These are phyloP conservation scores for Paramecium bursaria DNA, from an alignment of 73 alveolate species.

Conservation along the genomic window DNA sequence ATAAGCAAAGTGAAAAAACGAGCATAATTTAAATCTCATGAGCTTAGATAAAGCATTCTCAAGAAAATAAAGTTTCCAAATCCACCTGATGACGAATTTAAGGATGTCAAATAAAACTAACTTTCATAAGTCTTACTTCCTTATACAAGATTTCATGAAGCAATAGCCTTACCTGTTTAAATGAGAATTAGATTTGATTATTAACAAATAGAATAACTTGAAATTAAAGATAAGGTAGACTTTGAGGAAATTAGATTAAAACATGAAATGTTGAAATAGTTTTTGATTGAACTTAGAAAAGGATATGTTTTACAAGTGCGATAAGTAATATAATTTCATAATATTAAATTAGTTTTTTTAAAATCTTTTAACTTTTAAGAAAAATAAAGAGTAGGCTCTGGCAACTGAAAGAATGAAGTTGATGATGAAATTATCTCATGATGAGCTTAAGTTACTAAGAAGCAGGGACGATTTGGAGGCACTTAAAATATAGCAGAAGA, in stretches of 20 bases:
- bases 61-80: not conserved
- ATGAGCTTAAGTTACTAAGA: conserved; percentile 6
- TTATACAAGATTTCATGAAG: conserved; percentile 7
- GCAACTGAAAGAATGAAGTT: conserved; percentile 24
- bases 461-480: conserved; percentile 13
- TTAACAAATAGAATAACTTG: conserved; percentile 5
- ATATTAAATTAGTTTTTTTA: conserved; percentile 12
- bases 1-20: not conserved
- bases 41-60: not conserved
- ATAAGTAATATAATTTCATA: conserved; percentile 10
- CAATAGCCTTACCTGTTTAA: conserved; percentile 16
- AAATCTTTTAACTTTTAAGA: conserved; percentile 3
- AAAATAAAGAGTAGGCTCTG: conserved; percentile 2
- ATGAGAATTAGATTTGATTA: conserved; percentile 39
- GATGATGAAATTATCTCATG: conserved; percentile 23
- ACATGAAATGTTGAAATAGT: conserved; percentile 14
- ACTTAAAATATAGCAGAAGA: not conserved
- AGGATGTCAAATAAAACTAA: not conserved
- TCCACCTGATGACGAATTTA: conserved; percentile 22
- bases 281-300: not conserved
- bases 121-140: conserved; percentile 10
- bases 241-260: conserved; percentile 19
- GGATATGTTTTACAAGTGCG: not conserved
- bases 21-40: conserved; percentile 24
- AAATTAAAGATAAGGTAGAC: conserved; percentile 22